Percentiles rank a stretch among this genome's conserved stretches.
Conservation (phyloP, 345 rosid genomes). For the Conringia planisiliqua region DNA sequence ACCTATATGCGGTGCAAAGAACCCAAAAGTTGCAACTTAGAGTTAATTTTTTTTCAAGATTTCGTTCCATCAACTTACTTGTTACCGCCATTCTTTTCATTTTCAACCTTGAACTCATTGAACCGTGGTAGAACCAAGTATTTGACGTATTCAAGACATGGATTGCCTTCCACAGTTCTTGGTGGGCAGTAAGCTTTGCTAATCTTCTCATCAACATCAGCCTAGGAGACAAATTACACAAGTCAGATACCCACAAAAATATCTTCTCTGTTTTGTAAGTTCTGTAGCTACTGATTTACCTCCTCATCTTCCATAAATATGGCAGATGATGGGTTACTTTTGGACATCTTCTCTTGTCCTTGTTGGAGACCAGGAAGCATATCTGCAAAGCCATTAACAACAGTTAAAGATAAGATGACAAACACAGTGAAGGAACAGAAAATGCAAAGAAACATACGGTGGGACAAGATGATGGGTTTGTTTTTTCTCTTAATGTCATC, state of each 20-base stretch:
- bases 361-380: constrained; percentile 92
- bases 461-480: constrained; percentile 87
- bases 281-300: constrained; percentile 29
- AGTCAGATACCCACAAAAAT: background rate
- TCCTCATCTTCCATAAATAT: constrained; percentile 93
- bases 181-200: constrained; percentile 86
- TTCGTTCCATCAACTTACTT: constrained; percentile 51
- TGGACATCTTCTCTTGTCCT: constrained; percentile 95
- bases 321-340: constrained; percentile 78
- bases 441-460: constrained; percentile 46
- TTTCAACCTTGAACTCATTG: constrained; percentile 71
- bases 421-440: background rate
- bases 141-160: constrained; percentile 82
- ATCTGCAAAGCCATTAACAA: constrained; percentile 41
- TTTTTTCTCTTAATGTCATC: constrained; percentile 86
- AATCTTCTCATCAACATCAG: constrained; percentile 78
- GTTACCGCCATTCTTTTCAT: constrained; percentile 58
- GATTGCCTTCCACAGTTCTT: constrained; percentile 57
- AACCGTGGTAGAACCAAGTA: constrained; percentile 71
- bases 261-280: background rate
- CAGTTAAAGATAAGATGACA: background rate
- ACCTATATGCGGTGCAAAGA: background rate
- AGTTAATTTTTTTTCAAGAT: background rate
- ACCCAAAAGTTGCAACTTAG: background rate
- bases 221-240: constrained; percentile 34